phyloP scores from a whole-genome alignment of 192 early-diverging fungal species.

The Chytriomyces confervae region DNA sequence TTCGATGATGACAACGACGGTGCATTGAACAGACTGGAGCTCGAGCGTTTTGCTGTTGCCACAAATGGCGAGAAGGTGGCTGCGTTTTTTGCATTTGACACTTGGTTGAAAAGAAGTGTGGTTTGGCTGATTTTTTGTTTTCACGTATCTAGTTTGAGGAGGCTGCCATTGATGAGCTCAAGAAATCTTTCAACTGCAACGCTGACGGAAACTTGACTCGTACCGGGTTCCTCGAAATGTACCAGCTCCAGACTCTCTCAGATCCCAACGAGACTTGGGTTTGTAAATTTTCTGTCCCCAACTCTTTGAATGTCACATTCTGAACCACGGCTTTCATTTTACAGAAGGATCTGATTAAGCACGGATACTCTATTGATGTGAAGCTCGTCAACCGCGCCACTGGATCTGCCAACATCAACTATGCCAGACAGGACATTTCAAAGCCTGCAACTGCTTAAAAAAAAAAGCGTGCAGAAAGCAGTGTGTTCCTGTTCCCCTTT shows the following conservation, averaged over 20 bases:
- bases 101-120: neutral
- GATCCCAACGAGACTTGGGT: slow-evolving; percentile 42
- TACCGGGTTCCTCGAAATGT: slow-evolving; percentile 83
- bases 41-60: slow-evolving; percentile 61
- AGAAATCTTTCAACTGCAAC: slow-evolving; percentile 68
- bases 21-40: slow-evolving; percentile 56
- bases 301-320: neutral
- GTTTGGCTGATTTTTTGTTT: neutral
- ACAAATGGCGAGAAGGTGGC: slow-evolving; percentile 65
- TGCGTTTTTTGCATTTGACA: slow-evolving; percentile 1
- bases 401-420: slow-evolving; percentile 16
- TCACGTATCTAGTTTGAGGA: slow-evolving; percentile 42
- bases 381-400: slow-evolving; percentile 31
- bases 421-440: neutral
- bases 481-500: neutral
- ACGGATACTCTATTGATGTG: slow-evolving; percentile 41
- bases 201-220: slow-evolving; percentile 65
- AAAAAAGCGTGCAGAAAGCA: neutral
- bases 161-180: slow-evolving; percentile 63
- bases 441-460: neutral
- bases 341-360: slow-evolving; percentile 41
- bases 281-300: neutral
- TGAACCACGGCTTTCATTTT: neutral
- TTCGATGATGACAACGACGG: slow-evolving; percentile 68
- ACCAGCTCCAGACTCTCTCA: slow-evolving; percentile 55